phyloP scores from a whole-genome alignment of 2,329 filamentous ascomycete genomes.

The Neocucurbitaria cava region DNA sequence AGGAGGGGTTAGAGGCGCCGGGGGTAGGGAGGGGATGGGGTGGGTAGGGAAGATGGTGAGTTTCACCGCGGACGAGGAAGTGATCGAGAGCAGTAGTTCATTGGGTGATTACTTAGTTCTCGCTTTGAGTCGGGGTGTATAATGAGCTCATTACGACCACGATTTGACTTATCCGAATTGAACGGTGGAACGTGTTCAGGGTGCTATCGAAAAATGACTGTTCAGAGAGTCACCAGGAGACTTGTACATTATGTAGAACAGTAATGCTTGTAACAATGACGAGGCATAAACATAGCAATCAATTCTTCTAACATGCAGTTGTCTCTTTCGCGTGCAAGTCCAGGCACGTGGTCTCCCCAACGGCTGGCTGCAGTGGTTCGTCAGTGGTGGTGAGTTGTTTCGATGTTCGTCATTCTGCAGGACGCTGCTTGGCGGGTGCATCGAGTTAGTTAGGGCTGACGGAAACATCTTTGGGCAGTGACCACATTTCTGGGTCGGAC shows the following conservation, averaged over 20 bases:
- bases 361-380: neutral
- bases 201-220: too few species aligned
- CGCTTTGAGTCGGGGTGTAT: too few species aligned
- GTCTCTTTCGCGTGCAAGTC: neutral
- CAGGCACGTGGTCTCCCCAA: neutral
- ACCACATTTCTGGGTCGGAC: constrained; percentile 25
- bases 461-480: constrained; percentile 12
- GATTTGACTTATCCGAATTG: too few species aligned
- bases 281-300: neutral
- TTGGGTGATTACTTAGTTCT: too few species aligned
- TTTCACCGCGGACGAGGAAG: neutral
- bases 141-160: too few species aligned
- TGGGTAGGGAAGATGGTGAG: constrained; percentile 2
- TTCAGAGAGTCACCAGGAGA: too few species aligned
- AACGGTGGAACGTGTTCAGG: too few species aligned
- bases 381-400: neutral
- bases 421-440: constrained; percentile 4
- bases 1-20: constrained; percentile 1
- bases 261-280: too few species aligned
- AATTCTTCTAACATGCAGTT: neutral
- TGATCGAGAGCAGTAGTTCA: neutral
- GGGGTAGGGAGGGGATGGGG: too few species aligned
- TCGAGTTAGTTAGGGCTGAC: constrained; percentile 18
- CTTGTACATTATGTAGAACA: too few species aligned
- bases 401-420: constrained; percentile 1